phyloP scores from a whole-genome alignment of 2,329 filamentous ascomycete genomes.

The Cryphonectria radicalis region DNA sequence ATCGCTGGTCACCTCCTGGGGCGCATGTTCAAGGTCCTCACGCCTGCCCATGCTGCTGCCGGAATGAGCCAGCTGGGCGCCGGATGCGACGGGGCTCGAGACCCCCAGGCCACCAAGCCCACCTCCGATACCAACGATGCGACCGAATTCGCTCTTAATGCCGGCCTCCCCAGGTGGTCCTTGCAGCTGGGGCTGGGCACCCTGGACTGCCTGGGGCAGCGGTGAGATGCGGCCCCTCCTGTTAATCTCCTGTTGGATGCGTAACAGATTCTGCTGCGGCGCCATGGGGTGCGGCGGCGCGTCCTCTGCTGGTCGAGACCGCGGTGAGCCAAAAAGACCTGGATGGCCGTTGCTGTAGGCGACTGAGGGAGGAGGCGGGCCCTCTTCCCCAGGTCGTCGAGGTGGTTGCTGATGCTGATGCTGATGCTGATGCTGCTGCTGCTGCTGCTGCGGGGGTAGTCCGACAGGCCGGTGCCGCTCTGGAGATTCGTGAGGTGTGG shows the following conservation, averaged over 20 bases:
- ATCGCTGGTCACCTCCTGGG: slow-evolving; percentile 45
- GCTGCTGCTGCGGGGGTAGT: slow-evolving; percentile 40
- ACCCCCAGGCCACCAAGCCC: slow-evolving; percentile 56
- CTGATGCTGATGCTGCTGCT: slow-evolving; percentile 34
- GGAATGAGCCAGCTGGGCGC: slow-evolving; percentile 52
- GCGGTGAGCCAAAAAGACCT: slow-evolving; percentile 48
- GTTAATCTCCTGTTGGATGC: slow-evolving; percentile 74
- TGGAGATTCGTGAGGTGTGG: slow-evolving; percentile 52
- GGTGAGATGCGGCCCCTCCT: slow-evolving; percentile 85
- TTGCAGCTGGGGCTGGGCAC: slow-evolving; percentile 79
- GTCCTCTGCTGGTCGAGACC: slow-evolving; percentile 51
- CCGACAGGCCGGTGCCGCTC: slow-evolving; percentile 52
- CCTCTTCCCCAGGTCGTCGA: slow-evolving; percentile 51
- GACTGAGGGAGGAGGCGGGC: slow-evolving; percentile 53
- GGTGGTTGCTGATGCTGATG: slow-evolving; percentile 38
- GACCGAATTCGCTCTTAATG: slow-evolving; percentile 93
- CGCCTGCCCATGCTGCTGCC: slow-evolving; percentile 51
- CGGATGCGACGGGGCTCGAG: slow-evolving; percentile 54
- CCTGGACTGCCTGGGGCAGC: slow-evolving; percentile 90
- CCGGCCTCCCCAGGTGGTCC: slow-evolving; percentile 82
- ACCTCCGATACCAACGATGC: slow-evolving; percentile 88
- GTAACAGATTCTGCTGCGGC: slow-evolving; percentile 71
- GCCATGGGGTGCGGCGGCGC: slow-evolving; percentile 61
- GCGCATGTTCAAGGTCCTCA: slow-evolving; percentile 54
- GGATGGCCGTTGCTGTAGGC: slow-evolving; percentile 51